Evolutionary conservation across 805 yeast genomes (phyloP), one percentile per base, ranked within the genome.

Genomic region (Wickerhamiella siamensis): DNA sequence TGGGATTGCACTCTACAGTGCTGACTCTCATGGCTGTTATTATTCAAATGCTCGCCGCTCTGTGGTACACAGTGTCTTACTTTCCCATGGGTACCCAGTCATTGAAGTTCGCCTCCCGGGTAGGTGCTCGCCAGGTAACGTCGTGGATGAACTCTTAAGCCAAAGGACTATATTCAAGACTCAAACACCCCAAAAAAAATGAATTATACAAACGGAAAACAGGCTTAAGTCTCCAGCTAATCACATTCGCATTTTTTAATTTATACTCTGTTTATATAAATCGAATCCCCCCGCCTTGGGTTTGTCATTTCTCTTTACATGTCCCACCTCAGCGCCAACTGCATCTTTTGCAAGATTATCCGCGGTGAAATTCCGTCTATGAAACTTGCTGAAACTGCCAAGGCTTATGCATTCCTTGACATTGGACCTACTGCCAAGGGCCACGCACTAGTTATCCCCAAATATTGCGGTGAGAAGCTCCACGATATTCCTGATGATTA

Each of bases 61-160:
- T 84, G 4, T 87, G 87, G 67, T 91, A 91, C 59, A 78, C 91
- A 0, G 69, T 88, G 33, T 82, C 94, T 53, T 91, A 91, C 60
- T 88, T 91, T 70, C 98, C 98, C 12, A 81, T 87, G 64, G 98
- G 98, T 10, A 82, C 88, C 1, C 79, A 81, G 46, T 80, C 93
- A 2, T 53, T 78, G 38, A 62, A 71, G 46, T 65, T 75, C 58
- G 69, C 79, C 1, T 65, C 75, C 14, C 61, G 73, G 18, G 63
- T 77, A 5, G 84, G 80, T 4, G 59, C 72, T 4, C 66, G 72
- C 43, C 75, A 74, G 43, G 75, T 74, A 52, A 49, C 62, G 22
- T 50, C 63, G 22, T 64, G 68, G 68, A 53, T 64, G 27, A 65
- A 63, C 40, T 48, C 60, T 5, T 63, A 44, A 47, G n/a, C n/a